Percentiles rank a stretch among this genome's conserved stretches.
Evolutionary conservation across 148 eudicot species (phyloP).

Genomic region (Suaeda aralocaspica): DNA sequence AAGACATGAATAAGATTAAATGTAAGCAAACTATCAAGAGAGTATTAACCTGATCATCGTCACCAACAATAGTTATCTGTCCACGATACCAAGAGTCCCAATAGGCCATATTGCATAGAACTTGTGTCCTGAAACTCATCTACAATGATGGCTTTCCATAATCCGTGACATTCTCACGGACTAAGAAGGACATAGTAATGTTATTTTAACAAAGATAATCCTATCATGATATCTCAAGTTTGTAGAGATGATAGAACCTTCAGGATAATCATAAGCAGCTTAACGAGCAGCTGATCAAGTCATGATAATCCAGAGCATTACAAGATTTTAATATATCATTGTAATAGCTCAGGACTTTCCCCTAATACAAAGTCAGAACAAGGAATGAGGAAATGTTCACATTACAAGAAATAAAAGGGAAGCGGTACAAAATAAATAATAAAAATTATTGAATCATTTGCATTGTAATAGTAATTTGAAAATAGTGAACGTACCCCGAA

Average conservation of each 20-base stretch:
- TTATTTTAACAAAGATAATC: neutral
- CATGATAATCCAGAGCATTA: slow-evolving; percentile 92
- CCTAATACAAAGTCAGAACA: slow-evolving; percentile 41
- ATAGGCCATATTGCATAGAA: slow-evolving; percentile 74
- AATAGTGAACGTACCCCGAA: slow-evolving; percentile 49
- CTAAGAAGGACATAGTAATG: slow-evolving; percentile 30
- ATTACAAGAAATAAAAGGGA: neutral
- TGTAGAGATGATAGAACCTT: slow-evolving; percentile 47
- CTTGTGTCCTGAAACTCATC: slow-evolving; percentile 99
- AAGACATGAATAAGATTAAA: neutral
- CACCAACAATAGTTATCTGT: slow-evolving; percentile 82
- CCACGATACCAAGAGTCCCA: slow-evolving; percentile 73
- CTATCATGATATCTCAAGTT: neutral
- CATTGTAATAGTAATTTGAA: slow-evolving; percentile 8
- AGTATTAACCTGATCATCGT: slow-evolving; percentile 81
- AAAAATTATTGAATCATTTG: neutral
- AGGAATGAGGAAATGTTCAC: slow-evolving; percentile 7
- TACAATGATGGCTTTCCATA: slow-evolving; percentile 82
- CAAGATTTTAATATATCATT: slow-evolving; percentile 64
- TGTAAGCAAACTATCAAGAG: slow-evolving; percentile 1
- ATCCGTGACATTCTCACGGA: slow-evolving; percentile 59
- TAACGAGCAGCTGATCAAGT: slow-evolving; percentile 80
- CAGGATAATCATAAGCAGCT: slow-evolving; percentile 76
- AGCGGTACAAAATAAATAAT: neutral
- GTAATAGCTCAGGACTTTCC: slow-evolving; percentile 61